Conservation (phyloP, 106 monocot genomes). For the Allium cepa region DNA sequence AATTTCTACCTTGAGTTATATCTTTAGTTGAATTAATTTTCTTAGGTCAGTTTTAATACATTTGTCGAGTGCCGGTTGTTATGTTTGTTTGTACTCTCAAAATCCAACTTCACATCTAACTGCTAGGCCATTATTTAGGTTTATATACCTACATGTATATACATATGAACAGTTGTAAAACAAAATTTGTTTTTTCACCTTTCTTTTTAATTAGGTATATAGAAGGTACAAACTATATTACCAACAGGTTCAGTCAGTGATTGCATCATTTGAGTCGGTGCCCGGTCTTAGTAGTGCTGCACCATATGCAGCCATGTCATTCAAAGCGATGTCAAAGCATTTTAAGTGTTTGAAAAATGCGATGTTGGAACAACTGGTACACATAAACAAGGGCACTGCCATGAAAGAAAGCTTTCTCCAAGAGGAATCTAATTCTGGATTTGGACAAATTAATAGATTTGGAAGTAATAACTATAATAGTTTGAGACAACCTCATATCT, state of each 20-base stretch:
- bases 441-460: slow-evolving; percentile 15
- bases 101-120: too few relatives aligned
- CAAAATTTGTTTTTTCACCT: neutral
- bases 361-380: slow-evolving; percentile 49
- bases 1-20: too few relatives aligned
- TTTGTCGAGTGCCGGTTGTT: too few relatives aligned
- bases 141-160: neutral
- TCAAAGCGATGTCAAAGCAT: slow-evolving; percentile 58
- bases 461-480: slow-evolving; percentile 5
- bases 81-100: too few relatives aligned
- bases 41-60: too few relatives aligned
- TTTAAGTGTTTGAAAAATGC: slow-evolving; percentile 58
- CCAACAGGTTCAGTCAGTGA: slow-evolving; percentile 66
- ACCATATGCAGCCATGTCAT: slow-evolving; percentile 51
- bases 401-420: slow-evolving; percentile 22
- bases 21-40: too few relatives aligned
- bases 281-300: slow-evolving; percentile 73
- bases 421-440: slow-evolving; percentile 28
- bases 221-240: slow-evolving; percentile 70
- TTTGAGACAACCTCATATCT: slow-evolving; percentile 42
- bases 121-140: too few relatives aligned
- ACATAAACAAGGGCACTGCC: slow-evolving; percentile 17
- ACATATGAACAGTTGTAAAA: neutral
- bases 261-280: slow-evolving; percentile 74
- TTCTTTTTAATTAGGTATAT: slow-evolving; percentile 42